phyloP scores from a whole-genome alignment of 495 filamentous ascomycete species.

The Neurospora sp. region DNA sequence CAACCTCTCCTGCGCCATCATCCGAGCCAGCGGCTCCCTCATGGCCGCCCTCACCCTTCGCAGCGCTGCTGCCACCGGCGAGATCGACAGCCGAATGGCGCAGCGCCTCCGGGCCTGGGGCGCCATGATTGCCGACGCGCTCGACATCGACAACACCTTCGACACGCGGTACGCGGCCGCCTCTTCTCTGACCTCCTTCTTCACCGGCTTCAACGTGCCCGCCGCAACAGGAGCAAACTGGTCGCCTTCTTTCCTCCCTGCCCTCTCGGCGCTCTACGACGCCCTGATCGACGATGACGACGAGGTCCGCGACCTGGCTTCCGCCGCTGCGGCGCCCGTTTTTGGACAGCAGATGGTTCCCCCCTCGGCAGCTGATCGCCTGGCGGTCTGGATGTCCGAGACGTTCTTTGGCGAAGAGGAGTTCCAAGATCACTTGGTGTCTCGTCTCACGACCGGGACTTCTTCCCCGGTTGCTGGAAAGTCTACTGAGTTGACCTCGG shows the following conservation, averaged over 20 bases:
- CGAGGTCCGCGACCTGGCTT: slow-evolving; percentile 62
- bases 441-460: slow-evolving; percentile 20
- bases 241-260: slow-evolving; percentile 29
- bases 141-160: slow-evolving; percentile 44
- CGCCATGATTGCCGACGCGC: slow-evolving; percentile 30
- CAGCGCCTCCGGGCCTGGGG: slow-evolving; percentile 30
- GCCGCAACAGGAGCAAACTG: neutral
- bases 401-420: slow-evolving; percentile 15
- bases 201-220: neutral
- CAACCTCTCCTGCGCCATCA: slow-evolving; percentile 32
- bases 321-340: slow-evolving; percentile 34
- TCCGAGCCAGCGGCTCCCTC: slow-evolving; percentile 34
- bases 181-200: slow-evolving; percentile 25
- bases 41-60: slow-evolving; percentile 19
- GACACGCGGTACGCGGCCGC: slow-evolving; percentile 53
- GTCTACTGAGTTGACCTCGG: slow-evolving; percentile 22
- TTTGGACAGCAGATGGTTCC: slow-evolving; percentile 27
- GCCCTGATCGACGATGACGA: slow-evolving; percentile 82
- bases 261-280: slow-evolving; percentile 41
- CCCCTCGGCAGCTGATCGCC: slow-evolving; percentile 26
- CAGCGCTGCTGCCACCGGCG: neutral
- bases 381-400: slow-evolving; percentile 26
- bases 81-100: slow-evolving; percentile 7
- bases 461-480: neutral
- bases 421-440: slow-evolving; percentile 24